Base-by-base conservation (phyloP, 139 green algal genomes). In the Picocystis salinarum region DNA sequence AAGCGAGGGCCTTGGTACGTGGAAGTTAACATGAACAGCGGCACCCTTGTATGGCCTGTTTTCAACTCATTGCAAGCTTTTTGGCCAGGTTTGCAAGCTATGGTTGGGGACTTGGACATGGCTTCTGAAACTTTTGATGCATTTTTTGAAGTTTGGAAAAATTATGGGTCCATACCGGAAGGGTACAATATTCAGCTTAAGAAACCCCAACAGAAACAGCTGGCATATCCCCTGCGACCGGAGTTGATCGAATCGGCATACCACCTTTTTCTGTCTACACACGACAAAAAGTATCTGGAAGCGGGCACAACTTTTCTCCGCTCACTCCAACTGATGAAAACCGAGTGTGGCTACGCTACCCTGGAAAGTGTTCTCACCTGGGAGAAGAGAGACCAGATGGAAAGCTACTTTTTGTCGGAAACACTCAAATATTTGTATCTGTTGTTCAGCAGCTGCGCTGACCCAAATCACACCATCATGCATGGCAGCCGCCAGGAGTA, bases 231-330 rank as follows among this genome's bases (percentile, higher is more conserved):
- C 4, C 55, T 91, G 39, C 61, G 86, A 19, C 86, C 86, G 3
- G 86, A 96, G 53, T 60, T 92, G 27, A 70, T 83, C 15, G 86
- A 96, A 69, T 79, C 56, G 36, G 85, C 79, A 2, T 96, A 69
- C 61, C 41, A 84, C 53, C 63, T 96, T 46, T 64, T 83, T 34
- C 50, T 67, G 12, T 56, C 70, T 15, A 89, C 73, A 2, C 27
- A 39, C 0, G 56, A 73, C 34, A 23, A 18, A 11, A 19, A 4
- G 5, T 62, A 55, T 23, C 37, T 61, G 28, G 27, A 29, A 7
- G 45, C 34, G 3, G 67, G 37, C 17, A 24, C 10, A 11, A 10
- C 15, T 9, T 20, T 12, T 11, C 37, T 10, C 9, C 10, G 11
- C 26, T 20, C 37, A 9, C 11, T 10, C 22, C 15, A 5, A n/a